Evolutionary conservation across 169 alveolate species (phyloP).

Genomic region (Amoebophrya sp.): DNA sequence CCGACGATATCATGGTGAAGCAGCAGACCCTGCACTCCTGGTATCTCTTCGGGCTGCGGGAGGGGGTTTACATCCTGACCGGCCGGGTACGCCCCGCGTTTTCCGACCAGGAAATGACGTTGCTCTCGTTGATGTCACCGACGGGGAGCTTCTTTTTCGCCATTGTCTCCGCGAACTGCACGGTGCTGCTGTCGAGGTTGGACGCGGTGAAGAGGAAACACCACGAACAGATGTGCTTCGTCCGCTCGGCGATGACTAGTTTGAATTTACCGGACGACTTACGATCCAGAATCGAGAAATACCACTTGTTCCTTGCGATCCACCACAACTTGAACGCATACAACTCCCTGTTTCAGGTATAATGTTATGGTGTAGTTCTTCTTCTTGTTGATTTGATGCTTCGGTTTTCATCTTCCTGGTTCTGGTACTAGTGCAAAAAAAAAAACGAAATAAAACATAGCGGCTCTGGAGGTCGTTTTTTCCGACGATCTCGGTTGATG

Average conservation of each 20-base stretch:
- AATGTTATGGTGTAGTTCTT: too few species aligned
- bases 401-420: too few species aligned
- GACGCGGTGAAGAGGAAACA: background rate
- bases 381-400: too few species aligned
- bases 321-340: background rate
- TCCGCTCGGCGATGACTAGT: background rate
- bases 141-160: background rate
- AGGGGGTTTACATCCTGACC: background rate
- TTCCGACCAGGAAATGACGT: background rate
- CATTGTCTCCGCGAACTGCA: background rate
- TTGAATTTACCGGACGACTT: background rate
- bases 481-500: too few species aligned
- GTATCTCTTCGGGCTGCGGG: background rate
- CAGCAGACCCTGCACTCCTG: background rate
- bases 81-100: background rate
- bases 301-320: background rate
- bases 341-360: background rate
- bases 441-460: too few species aligned
- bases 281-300: background rate
- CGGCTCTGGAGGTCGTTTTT: too few species aligned
- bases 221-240: background rate
- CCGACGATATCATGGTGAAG: background rate
- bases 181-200: background rate
- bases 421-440: too few species aligned
- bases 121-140: background rate